A percentile compares a stretch with the other conserved stretches of the same genome.
phyloP scores from a whole-genome alignment of 495 filamentous ascomycete species.

The Terfezia boudieri region DNA sequence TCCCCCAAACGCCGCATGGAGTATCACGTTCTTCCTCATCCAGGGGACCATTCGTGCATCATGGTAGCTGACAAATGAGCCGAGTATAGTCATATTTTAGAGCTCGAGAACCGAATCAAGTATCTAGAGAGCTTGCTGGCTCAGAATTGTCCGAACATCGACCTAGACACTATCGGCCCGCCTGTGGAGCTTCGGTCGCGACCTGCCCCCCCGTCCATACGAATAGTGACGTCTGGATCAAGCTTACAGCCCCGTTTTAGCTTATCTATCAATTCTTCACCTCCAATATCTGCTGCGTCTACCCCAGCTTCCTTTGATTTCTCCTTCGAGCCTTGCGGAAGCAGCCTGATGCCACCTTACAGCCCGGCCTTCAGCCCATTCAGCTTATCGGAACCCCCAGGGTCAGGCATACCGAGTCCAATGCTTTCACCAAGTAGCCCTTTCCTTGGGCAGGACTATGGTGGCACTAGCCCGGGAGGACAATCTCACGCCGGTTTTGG shows the following conservation, averaged over 20 bases:
- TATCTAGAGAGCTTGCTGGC: constrained; percentile 15
- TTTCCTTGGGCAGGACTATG: not conserved
- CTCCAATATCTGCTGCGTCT: constrained; percentile 13
- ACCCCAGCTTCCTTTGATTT: constrained; percentile 18
- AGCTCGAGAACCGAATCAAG: constrained; percentile 18
- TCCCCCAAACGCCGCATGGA: too few relatives aligned
- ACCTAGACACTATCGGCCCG: constrained; percentile 8
- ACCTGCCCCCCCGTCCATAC: constrained; percentile 16
- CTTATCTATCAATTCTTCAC: constrained; percentile 13
- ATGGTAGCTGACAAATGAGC: too few relatives aligned
- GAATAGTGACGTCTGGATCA: constrained; percentile 18
- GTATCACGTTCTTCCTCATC: too few relatives aligned
- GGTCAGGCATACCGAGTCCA: constrained; percentile 15
- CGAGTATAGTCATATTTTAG: constrained; percentile 15
- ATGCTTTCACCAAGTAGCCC: constrained; percentile 3
- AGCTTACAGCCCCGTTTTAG: constrained; percentile 13
- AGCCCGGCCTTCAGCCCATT: constrained; percentile 15
- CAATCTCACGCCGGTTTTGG: not conserved
- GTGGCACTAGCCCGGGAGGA: not conserved
- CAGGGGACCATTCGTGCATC: too few relatives aligned
- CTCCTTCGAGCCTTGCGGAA: constrained; percentile 4
- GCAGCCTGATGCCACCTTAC: constrained; percentile 7
- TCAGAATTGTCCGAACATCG: constrained; percentile 10
- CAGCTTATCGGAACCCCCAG: constrained; percentile 16
- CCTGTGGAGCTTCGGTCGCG: constrained; percentile 15